A percentile compares a stretch with the other conserved stretches of the same genome.
These are phyloP conservation scores for Mallotus nudiflorus DNA, from an alignment of 345 rosid genomes.

Conservation along the genomic window DNA sequence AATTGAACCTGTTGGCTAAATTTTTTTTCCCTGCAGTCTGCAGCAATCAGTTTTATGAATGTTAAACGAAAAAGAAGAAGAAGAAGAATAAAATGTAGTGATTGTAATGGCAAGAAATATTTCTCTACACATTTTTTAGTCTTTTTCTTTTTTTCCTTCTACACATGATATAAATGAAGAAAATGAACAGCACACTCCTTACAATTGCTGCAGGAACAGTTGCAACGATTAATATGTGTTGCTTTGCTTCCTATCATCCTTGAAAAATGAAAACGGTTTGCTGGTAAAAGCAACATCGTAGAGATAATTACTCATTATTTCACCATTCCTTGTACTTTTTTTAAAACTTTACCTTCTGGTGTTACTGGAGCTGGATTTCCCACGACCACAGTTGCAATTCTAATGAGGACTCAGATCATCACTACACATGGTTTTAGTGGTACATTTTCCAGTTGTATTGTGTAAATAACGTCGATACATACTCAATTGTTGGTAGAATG, in stretches of 20 bases:
- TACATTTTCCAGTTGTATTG: too few relatives aligned
- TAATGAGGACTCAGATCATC: too few relatives aligned
- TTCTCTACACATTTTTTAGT: background rate
- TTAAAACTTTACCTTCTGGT: background rate
- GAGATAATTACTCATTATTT: too few relatives aligned
- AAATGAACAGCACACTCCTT: background rate
- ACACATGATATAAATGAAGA: background rate
- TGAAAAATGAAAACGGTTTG: background rate
- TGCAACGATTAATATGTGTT: conserved; percentile 9
- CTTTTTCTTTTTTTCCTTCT: conserved; percentile 8
- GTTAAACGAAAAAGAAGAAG: too few relatives aligned
- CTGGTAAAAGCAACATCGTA: too few relatives aligned
- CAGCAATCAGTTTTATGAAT: background rate
- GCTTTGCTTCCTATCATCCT: background rate
- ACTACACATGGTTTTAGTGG: too few relatives aligned
- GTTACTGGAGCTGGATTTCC: background rate
- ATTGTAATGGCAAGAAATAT: background rate
- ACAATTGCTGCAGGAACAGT: background rate
- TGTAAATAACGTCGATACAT: too few relatives aligned
- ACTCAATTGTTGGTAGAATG: too few relatives aligned
- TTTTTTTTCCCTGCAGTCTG: too few relatives aligned
- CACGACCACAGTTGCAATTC: background rate
- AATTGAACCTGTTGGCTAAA: conserved; percentile 23
- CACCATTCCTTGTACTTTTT: background rate
- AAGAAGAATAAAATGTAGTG: background rate